Conservation (phyloP, 2,329 filamentous ascomycete species). For the Fusarium sp. region DNA sequence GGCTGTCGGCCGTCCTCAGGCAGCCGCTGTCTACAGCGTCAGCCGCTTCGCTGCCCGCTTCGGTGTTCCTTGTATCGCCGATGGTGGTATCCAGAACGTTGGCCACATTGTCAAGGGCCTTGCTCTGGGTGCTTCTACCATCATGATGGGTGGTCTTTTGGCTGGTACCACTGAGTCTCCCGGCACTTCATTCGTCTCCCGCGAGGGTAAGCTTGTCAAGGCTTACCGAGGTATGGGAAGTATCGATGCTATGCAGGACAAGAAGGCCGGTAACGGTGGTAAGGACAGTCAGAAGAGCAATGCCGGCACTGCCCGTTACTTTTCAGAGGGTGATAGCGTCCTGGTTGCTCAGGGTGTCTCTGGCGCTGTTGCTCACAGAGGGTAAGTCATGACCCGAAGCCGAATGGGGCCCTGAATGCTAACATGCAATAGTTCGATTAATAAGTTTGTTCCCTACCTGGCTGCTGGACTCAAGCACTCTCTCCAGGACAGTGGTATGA, state of each 20-base stretch:
- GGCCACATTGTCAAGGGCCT: constrained; percentile 99
- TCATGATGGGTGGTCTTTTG: constrained; percentile 99
- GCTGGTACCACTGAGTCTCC: constrained; percentile 98
- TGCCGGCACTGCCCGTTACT: constrained; percentile 96
- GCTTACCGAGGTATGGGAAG: constrained; percentile 99
- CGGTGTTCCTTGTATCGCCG: constrained; percentile 96
- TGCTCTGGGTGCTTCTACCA: constrained; percentile 89
- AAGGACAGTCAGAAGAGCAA: constrained; percentile 84
- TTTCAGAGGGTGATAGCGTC: constrained; percentile 94
- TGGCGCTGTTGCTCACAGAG: constrained; percentile 82
- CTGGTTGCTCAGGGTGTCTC: constrained; percentile 97
- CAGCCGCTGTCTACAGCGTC: constrained; percentile 90
- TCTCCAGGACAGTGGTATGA: constrained; percentile 91
- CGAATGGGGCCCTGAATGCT: constrained; percentile 34
- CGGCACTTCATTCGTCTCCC: constrained; percentile 94
- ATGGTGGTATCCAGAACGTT: constrained; percentile 97
- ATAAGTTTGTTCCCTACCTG: constrained; percentile 95
- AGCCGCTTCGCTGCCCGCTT: constrained; percentile 90
- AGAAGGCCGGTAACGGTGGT: constrained; percentile 83
- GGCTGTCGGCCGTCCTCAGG: constrained; percentile 97
- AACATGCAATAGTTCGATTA: constrained; percentile 72
- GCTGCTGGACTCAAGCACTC: constrained; percentile 97
- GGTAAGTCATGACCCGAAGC: constrained; percentile 51
- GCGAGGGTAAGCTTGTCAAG: constrained; percentile 98
- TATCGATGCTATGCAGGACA: constrained; percentile 99